These are phyloP conservation scores for Thermoascus crustaceus DNA, from an alignment of 2,329 filamentous ascomycete species.

Conservation along the genomic window DNA sequence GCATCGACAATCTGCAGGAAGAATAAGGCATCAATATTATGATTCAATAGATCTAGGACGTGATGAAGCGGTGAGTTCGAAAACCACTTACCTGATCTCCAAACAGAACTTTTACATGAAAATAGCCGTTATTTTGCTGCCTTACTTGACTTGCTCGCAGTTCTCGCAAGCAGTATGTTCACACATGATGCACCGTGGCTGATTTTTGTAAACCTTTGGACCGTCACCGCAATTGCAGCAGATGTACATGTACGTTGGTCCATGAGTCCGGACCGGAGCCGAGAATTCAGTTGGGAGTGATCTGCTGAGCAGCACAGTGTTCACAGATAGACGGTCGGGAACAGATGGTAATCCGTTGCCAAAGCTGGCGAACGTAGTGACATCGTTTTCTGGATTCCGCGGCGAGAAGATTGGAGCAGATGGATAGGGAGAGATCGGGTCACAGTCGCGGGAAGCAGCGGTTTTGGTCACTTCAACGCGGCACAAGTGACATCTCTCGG, in stretches of 20 bases:
- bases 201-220: conserved; percentile 28
- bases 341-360: too few relatives aligned
- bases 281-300: conserved; percentile 4
- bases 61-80: too few relatives aligned
- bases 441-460: conserved; percentile 6
- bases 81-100: too few relatives aligned
- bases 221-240: conserved; percentile 34
- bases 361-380: too few relatives aligned
- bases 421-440: conserved; percentile 14
- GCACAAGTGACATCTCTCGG: conserved; percentile 15
- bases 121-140: too few relatives aligned
- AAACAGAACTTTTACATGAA: too few relatives aligned
- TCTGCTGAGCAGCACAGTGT: conserved; percentile 1
- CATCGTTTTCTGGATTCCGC: conserved; percentile 4
- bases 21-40: not conserved
- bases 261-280: not conserved
- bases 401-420: conserved; percentile 3
- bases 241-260: conserved; percentile 23
- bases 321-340: not conserved
- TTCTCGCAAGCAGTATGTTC: conserved; percentile 20
- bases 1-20: conserved; percentile 5
- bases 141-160: conserved; percentile 23
- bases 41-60: too few relatives aligned
- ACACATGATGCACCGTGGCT: conserved; percentile 27
- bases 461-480: conserved; percentile 8